Conservation (phyloP, 2,329 filamentous ascomycete species). For the Fusarium austroafricanum region DNA sequence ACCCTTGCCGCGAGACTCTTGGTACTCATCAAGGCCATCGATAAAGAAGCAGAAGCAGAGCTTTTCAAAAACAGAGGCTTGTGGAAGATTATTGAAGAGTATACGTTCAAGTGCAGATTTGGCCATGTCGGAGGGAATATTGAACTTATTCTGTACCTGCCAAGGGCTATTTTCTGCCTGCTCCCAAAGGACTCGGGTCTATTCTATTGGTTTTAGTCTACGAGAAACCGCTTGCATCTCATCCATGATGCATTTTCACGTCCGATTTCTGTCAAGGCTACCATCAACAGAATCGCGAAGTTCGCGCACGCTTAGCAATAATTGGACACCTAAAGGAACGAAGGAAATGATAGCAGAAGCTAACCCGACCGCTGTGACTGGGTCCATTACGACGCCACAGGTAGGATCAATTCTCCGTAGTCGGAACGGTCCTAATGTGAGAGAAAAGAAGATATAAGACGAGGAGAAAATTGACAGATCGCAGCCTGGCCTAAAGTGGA, state of each 20-base stretch:
- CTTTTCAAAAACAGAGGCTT: too few species aligned
- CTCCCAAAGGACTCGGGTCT: background rate
- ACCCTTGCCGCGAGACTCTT: background rate
- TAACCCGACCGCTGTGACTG: background rate
- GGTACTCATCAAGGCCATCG: slow-evolving; percentile 3
- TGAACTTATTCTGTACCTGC: background rate
- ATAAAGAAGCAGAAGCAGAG: slow-evolving; percentile 7
- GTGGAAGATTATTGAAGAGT: background rate
- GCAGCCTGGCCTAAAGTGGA: background rate
- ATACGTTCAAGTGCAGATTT: background rate
- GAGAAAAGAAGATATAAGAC: background rate
- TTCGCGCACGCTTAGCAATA: background rate
- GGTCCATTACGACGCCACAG: background rate
- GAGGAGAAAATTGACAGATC: background rate
- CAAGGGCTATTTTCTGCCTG: background rate
- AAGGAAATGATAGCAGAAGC: background rate
- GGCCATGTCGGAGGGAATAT: background rate
- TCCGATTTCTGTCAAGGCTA: background rate
- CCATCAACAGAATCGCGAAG: background rate
- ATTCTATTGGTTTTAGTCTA: background rate
- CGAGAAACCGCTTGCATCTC: background rate
- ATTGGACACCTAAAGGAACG: background rate
- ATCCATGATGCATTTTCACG: background rate
- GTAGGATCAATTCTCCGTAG: background rate
- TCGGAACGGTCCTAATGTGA: background rate